Conservation (phyloP, 768 basidiomycete genomes). For the Macrolepiota albuminosa region DNA sequence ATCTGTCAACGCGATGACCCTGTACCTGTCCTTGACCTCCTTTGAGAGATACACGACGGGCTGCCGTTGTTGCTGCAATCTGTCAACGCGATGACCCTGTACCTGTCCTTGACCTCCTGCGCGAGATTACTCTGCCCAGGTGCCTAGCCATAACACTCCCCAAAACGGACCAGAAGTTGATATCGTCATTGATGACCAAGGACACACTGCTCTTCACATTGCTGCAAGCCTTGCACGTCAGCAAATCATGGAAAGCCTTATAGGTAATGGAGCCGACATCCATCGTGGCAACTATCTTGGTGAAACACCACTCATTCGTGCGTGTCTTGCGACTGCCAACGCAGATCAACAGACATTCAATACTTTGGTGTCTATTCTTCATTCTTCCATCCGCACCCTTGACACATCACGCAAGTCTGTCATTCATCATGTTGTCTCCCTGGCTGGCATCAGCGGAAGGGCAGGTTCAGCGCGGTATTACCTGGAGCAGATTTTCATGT, state of each 20-base stretch:
- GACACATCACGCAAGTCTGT: constrained; percentile 85
- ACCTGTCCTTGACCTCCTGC: constrained; percentile 58
- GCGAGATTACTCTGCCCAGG: constrained; percentile 51
- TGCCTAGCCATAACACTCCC: constrained; percentile 25
- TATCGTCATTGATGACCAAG: constrained; percentile 87
- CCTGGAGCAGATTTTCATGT: constrained; percentile 83
- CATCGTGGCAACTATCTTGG: constrained; percentile 90
- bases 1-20: constrained; percentile 73
- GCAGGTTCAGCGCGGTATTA: constrained; percentile 85
- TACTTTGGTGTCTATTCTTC: constrained; percentile 56
- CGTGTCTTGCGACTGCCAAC: constrained; percentile 85
- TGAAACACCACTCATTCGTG: constrained; percentile 91
- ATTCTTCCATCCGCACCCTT: constrained; percentile 77
- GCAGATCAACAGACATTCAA: constrained; percentile 76
- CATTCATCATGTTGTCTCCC: constrained; percentile 85
- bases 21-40: constrained; percentile 35
- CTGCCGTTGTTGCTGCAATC: constrained; percentile 61
- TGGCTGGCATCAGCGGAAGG: constrained; percentile 90
- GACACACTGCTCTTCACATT: constrained; percentile 91
- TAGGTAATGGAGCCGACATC: constrained; percentile 78
- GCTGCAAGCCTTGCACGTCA: constrained; percentile 82
- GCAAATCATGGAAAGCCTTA: constrained; percentile 61
- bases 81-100: constrained; percentile 66
- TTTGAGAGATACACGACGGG: constrained; percentile 51
- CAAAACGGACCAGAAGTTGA: constrained; percentile 57